These are phyloP conservation scores for Vitis cinerea DNA, from an alignment of 164 flowering plant species.

Conservation along the genomic window DNA sequence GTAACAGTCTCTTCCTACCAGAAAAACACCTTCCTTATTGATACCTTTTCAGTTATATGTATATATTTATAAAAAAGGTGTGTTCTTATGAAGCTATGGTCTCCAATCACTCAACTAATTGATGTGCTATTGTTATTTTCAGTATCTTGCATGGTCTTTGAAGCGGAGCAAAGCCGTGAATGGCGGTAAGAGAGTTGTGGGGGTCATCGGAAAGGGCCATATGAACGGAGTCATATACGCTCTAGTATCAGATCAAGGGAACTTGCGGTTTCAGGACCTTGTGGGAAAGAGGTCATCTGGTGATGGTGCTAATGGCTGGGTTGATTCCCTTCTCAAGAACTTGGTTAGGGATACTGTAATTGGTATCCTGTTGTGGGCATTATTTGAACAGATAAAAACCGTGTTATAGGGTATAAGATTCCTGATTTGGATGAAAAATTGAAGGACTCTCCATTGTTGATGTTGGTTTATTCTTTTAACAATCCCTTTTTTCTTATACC, in stretches of 20 bases:
- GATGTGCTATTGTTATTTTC: conserved; percentile 15
- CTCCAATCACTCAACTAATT: neutral
- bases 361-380: conserved; percentile 57
- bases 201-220: conserved; percentile 91
- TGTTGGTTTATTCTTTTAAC: too few species aligned
- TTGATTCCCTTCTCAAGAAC: conserved; percentile 38
- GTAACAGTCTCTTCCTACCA: conserved; percentile 28
- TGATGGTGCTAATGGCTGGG: conserved; percentile 36
- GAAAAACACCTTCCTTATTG: neutral
- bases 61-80: too few species aligned
- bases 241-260: conserved; percentile 73
- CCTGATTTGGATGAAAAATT: too few species aligned
- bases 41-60: too few species aligned
- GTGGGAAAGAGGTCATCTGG: conserved; percentile 42
- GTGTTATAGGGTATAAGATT: neutral
- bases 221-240: conserved; percentile 92
- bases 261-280: conserved; percentile 79
- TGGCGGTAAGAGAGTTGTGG: conserved; percentile 70
- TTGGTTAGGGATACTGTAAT: conserved; percentile 74
- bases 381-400: conserved; percentile 54
- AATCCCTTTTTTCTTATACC: too few species aligned
- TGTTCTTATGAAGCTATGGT: too few species aligned
- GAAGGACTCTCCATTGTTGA: too few species aligned
- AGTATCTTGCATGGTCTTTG: conserved; percentile 93
- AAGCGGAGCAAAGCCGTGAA: conserved; percentile 95